Evolutionary conservation across 257 asterid species (phyloP).

Genomic region (Solanum bulbocastanum): DNA sequence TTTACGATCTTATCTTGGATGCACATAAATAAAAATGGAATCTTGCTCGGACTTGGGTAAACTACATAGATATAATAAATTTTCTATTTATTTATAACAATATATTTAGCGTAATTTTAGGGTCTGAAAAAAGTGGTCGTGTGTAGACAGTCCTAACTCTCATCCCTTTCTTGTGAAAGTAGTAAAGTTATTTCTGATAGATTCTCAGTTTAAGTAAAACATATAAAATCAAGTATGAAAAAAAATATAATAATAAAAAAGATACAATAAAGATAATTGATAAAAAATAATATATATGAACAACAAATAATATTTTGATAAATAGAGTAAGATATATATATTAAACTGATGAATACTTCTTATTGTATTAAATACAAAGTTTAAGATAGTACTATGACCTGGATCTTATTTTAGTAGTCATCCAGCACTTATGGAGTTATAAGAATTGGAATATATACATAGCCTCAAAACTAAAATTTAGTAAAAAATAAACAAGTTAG

Average conservation of each 20-base stretch:
- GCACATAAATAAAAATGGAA: background rate
- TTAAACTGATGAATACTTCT: background rate
- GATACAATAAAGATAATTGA: background rate
- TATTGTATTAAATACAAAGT: background rate
- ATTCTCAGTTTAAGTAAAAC: background rate
- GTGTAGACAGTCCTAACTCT: background rate
- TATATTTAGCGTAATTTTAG: background rate
- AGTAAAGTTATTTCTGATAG: accelerated
- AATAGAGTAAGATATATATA: background rate
- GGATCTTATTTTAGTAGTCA: background rate
- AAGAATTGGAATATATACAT: background rate
- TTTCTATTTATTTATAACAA: background rate
- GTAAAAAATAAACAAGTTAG: background rate
- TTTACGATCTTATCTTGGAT: background rate
- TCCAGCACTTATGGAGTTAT: background rate
- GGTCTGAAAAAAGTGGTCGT: no score
- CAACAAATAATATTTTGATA: background rate
- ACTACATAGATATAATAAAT: background rate
- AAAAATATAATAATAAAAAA: background rate
- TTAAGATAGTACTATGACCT: background rate
- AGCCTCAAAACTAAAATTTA: background rate
- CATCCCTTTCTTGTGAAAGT: background rate
- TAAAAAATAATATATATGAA: background rate
- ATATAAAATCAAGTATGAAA: background rate
- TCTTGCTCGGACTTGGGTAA: background rate